Percentiles rank a stretch among this genome's conserved stretches.
These are phyloP conservation scores for Colletotrichum chrysophilum DNA, from an alignment of 2,329 filamentous ascomycete genomes.

Conservation along the genomic window DNA sequence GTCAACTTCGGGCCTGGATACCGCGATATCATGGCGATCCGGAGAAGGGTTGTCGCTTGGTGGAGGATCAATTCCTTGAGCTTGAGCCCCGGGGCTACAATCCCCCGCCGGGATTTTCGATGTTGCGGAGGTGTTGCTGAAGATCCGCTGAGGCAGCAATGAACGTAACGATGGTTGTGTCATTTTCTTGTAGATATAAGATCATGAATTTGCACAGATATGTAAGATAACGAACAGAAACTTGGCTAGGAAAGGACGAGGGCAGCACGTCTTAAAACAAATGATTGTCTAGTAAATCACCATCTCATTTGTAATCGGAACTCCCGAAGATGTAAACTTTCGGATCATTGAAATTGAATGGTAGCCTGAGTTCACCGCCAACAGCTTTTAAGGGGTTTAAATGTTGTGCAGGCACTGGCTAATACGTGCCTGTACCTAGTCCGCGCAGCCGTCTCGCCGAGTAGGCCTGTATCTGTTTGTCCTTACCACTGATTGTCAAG, in stretches of 20 bases:
- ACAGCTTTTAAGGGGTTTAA: not conserved
- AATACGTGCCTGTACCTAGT: not conserved
- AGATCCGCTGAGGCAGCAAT: fast-evolving
- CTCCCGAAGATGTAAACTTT: not conserved
- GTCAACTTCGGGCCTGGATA: not conserved
- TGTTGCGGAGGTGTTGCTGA: not conserved
- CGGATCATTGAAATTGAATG: not conserved
- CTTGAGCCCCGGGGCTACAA: not conserved
- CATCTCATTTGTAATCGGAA: not conserved
- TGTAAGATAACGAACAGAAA: not conserved
- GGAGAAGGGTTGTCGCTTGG: not conserved
- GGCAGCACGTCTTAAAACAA: not conserved
- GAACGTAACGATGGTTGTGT: not conserved
- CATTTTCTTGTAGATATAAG: not conserved
- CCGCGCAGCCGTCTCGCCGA: fast-evolving
- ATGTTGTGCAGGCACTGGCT: not conserved
- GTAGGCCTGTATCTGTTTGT: not conserved
- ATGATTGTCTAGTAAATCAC: not conserved
- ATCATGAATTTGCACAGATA: not conserved
- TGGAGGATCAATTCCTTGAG: not conserved
- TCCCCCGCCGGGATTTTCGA: not conserved
- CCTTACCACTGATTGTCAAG: not conserved
- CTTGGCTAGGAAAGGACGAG: not conserved
- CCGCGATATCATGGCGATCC: not conserved
- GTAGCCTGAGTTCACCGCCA: fast-evolving